Conservation (phyloP, 805 yeast species). For the Candida maesae region DNA sequence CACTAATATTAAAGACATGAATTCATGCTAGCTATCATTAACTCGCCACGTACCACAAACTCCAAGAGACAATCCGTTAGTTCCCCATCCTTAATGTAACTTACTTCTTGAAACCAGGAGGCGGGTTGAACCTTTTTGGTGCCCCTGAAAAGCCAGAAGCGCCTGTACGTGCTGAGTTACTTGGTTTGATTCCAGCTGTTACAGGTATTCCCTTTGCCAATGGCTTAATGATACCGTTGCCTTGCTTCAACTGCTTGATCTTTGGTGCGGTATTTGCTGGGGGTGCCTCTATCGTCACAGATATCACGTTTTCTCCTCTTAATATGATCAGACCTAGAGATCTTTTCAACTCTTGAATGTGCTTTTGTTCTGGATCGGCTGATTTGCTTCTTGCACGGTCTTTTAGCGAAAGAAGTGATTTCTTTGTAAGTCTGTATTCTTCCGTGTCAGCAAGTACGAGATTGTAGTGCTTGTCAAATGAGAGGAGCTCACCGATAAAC, state of each 20-base stretch:
- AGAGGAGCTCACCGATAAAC: slow-evolving; percentile 73
- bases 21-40: background rate
- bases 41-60: too few relatives aligned
- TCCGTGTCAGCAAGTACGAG: slow-evolving; percentile 79
- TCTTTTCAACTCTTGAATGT: slow-evolving; percentile 62
- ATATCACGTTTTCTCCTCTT: slow-evolving; percentile 84
- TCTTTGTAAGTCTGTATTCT: slow-evolving; percentile 73
- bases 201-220: slow-evolving; percentile 9
- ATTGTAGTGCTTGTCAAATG: slow-evolving; percentile 89
- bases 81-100: too few relatives aligned
- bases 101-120: slow-evolving; percentile 40
- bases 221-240: slow-evolving; percentile 31
- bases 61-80: too few relatives aligned
- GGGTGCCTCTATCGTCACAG: slow-evolving; percentile 35
- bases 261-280: slow-evolving; percentile 23
- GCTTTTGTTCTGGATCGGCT: slow-evolving; percentile 32
- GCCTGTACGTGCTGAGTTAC: slow-evolving; percentile 27
- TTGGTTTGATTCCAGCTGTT: slow-evolving; percentile 8
- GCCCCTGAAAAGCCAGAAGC: slow-evolving; percentile 31
- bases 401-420: slow-evolving; percentile 37
- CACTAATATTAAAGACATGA: too few relatives aligned
- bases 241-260: slow-evolving; percentile 26
- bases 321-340: slow-evolving; percentile 75
- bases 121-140: slow-evolving; percentile 44
- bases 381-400: slow-evolving; percentile 32